A percentile compares a stretch with the other conserved stretches of the same genome.
Conservation (phyloP, 495 filamentous ascomycete genomes). For the Astrocystis sublimbata region DNA sequence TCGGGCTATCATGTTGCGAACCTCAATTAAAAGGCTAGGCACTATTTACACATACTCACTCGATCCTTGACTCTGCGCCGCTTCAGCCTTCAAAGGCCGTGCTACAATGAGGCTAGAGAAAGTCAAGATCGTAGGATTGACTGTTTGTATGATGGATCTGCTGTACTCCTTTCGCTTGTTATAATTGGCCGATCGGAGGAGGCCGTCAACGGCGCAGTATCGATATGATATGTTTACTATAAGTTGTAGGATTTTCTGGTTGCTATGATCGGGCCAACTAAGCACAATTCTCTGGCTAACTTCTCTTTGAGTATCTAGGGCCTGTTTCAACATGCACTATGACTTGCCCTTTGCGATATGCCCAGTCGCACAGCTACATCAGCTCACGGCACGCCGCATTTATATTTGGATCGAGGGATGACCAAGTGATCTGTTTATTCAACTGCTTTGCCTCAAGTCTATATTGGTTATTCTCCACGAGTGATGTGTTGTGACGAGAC, state of each 20-base stretch:
- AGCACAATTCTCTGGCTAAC: too few species aligned
- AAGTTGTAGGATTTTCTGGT: too few species aligned
- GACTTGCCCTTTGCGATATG: background rate
- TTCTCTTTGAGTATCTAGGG: background rate
- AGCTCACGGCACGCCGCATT: background rate
- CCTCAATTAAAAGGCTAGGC: too few species aligned
- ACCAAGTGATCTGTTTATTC: background rate
- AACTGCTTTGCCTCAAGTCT: background rate
- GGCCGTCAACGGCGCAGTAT: background rate
- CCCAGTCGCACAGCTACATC: background rate
- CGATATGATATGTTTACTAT: background rate
- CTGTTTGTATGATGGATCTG: background rate
- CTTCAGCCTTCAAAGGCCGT: background rate
- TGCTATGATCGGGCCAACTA: too few species aligned
- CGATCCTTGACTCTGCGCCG: too few species aligned
- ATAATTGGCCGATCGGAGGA: background rate
- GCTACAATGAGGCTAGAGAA: background rate
- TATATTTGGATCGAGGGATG: background rate
- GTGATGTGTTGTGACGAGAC: background rate
- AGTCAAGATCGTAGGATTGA: background rate
- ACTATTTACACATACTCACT: too few species aligned
- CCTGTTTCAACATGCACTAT: background rate
- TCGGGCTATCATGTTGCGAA: too few species aligned
- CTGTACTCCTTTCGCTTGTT: constrained; percentile 2
- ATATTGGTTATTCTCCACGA: background rate